phyloP scores from a whole-genome alignment of 306 rosid species.

The Lagenaria siceraria region DNA sequence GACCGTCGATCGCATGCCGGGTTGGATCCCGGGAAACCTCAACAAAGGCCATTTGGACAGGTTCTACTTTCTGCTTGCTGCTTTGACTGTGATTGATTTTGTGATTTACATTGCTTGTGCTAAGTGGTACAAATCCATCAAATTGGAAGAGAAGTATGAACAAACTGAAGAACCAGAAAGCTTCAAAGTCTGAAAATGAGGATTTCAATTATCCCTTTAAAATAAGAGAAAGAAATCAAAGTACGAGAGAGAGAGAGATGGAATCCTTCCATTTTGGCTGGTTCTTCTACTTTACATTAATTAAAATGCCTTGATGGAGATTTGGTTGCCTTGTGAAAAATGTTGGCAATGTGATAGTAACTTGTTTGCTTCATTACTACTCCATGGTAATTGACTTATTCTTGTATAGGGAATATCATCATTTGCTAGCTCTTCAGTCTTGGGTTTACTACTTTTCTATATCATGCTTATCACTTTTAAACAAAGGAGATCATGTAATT shows the following conservation, averaged over 20 bases:
- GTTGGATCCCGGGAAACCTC: constrained; percentile 96
- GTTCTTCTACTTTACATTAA: not conserved
- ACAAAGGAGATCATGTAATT: not conserved
- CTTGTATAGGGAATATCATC: not conserved
- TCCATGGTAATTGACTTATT: not conserved
- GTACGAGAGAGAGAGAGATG: not conserved
- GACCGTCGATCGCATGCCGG: constrained; percentile 67
- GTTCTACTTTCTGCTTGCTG: constrained; percentile 84
- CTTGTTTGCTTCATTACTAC: not conserved
- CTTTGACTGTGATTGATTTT: constrained; percentile 60
- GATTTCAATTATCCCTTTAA: not conserved
- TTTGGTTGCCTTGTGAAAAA: not conserved
- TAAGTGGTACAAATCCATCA: constrained; percentile 78
- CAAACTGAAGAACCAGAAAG: constrained; percentile 26
- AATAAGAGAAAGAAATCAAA: not conserved
- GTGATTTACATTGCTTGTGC: constrained; percentile 59
- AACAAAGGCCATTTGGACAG: constrained; percentile 84
- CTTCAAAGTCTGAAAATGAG: constrained; percentile 25
- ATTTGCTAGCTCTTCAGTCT: not conserved
- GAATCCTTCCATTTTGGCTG: not conserved
- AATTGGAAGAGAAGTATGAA: constrained; percentile 42
- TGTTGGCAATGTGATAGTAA: not conserved
- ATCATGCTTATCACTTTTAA: not conserved
- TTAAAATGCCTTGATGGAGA: not conserved
- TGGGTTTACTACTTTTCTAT: not conserved